Percentiles rank a stretch among this genome's conserved stretches.
Evolutionary conservation across 2,329 filamentous ascomycete species (phyloP).

Genomic region (Fusarium sp.): DNA sequence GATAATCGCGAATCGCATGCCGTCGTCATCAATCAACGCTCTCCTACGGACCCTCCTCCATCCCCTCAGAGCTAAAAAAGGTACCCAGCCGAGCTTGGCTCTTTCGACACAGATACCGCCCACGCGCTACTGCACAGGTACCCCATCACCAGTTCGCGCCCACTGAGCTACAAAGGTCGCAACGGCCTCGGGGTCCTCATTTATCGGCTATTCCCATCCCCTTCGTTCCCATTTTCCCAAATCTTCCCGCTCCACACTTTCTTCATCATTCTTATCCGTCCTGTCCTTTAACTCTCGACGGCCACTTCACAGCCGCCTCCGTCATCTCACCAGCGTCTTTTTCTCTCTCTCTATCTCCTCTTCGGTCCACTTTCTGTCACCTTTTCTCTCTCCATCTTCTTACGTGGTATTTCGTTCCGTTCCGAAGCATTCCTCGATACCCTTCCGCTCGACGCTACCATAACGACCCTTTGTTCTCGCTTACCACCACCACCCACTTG

Average conservation of each 20-base stretch:
- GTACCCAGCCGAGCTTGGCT: constrained; percentile 26
- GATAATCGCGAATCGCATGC: constrained; percentile 28
- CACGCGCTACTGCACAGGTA: constrained; percentile 38
- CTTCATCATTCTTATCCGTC: constrained; percentile 13
- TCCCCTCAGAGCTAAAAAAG: constrained; percentile 34
- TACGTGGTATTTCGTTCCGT: constrained; percentile 4
- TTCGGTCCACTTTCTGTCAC: constrained; percentile 12
- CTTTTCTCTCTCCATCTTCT: constrained; percentile 7
- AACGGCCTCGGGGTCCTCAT: constrained; percentile 39
- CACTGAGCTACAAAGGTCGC: constrained; percentile 38
- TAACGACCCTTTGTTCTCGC: constrained; percentile 36
- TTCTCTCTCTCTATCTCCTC: constrained; percentile 13
- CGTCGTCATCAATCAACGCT: constrained; percentile 17
- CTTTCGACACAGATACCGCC: constrained; percentile 20
- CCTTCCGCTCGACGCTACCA: constrained; percentile 23
- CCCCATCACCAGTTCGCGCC: constrained; percentile 28
- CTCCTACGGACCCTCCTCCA: constrained; percentile 12
- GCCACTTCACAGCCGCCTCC: constrained; percentile 34
- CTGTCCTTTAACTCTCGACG: constrained; percentile 16
- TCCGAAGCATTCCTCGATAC: constrained; percentile 20
- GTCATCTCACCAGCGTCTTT: constrained; percentile 32
- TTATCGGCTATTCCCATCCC: constrained; percentile 37
- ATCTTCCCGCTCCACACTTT: constrained; percentile 36
- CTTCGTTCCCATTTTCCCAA: constrained; percentile 29
- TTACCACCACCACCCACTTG: constrained; percentile 26